Conservation (phyloP, 805 yeast genomes). For the Saccharomycopsis sp. region DNA sequence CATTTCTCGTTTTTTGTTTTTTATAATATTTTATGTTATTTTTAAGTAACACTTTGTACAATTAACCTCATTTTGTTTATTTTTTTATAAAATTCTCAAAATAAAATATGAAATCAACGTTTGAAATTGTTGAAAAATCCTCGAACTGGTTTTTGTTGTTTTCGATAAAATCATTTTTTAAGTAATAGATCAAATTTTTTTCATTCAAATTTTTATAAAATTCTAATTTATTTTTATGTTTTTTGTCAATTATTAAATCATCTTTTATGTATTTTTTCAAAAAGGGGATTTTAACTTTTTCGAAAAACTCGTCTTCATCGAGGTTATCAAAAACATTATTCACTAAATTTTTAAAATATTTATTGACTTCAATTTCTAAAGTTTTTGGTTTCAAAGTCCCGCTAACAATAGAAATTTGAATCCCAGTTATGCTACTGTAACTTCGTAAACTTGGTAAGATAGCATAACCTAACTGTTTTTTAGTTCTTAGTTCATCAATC, state of each 20-base stretch:
- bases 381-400: constrained; percentile 31
- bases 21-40: too few species aligned
- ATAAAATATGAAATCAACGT: too few species aligned
- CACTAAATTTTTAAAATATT: constrained; percentile 35
- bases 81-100: too few species aligned
- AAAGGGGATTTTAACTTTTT: constrained; percentile 29
- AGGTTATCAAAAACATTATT: constrained; percentile 21
- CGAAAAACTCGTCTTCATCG: constrained; percentile 28
- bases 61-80: too few species aligned
- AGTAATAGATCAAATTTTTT: too few species aligned
- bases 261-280: constrained; percentile 20
- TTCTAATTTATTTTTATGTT: too few species aligned
- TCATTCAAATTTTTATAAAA: constrained; percentile 13
- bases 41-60: too few species aligned
- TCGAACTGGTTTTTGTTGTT: too few species aligned
- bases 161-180: too few species aligned
- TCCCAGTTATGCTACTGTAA: constrained; percentile 42
- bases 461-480: constrained; percentile 52
- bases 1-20: too few species aligned
- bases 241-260: too few species aligned
- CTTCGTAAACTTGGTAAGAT: constrained; percentile 47
- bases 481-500: constrained; percentile 39
- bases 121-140: too few species aligned
- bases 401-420: constrained; percentile 45
- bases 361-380: constrained; percentile 37